These are phyloP conservation scores for Zanthoxylum bungeanum DNA, from an alignment of 345 rosid species.

Conservation along the genomic window DNA sequence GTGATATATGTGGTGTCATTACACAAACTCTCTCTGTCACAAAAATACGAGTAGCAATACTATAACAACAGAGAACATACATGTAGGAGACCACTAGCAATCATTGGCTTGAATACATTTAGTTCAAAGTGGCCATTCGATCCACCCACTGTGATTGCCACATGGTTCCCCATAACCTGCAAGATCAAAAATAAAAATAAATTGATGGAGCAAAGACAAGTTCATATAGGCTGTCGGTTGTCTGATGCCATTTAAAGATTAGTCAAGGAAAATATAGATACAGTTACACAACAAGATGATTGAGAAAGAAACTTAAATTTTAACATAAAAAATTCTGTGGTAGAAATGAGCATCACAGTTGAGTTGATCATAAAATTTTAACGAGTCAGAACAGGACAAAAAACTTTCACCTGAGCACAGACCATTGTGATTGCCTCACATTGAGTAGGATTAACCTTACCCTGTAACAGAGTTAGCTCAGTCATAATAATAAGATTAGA, in stretches of 20 bases:
- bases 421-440: constrained; percentile 99
- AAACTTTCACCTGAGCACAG: constrained; percentile 79
- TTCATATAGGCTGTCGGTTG: not conserved
- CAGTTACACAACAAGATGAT: not conserved
- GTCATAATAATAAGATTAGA: constrained; percentile 10
- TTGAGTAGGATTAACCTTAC: constrained; percentile 97
- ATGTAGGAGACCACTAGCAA: constrained; percentile 82
- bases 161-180: constrained; percentile 97
- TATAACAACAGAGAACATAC: constrained; percentile 36
- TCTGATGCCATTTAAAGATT: not conserved
- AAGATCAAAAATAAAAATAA: constrained; percentile 14
- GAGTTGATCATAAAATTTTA: constrained; percentile 10
- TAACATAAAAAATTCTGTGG: not conserved
- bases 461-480: constrained; percentile 48
- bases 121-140: constrained; percentile 95
- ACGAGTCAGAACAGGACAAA: constrained; percentile 10
- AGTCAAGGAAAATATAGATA: not conserved
- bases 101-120: constrained; percentile 97
- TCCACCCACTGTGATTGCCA: constrained; percentile 86
- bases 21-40: not conserved
- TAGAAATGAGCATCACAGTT: not conserved
- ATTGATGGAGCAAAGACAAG: not conserved
- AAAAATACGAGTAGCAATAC: not conserved
- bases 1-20: not conserved
- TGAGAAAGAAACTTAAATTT: not conserved